A percentile compares a stretch with the other conserved stretches of the same genome.
Evolutionary conservation across 176 grass and related monocot species (phyloP).

Genomic region (Olyra latifolia): DNA sequence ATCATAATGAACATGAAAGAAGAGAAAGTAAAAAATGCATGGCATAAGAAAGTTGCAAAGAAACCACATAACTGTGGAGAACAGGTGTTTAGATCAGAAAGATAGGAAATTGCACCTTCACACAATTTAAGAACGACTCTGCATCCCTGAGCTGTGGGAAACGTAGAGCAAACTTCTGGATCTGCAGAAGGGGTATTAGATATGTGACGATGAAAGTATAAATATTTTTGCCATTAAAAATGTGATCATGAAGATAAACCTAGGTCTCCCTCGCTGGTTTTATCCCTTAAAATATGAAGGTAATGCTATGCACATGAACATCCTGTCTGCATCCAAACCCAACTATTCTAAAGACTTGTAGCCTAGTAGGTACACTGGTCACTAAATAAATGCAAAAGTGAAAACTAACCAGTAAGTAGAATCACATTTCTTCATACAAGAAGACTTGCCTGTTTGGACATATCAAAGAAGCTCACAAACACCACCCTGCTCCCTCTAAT

Average conservation of each 20-base stretch:
- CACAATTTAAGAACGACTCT: slow-evolving; percentile 70
- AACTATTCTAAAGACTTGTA: background rate
- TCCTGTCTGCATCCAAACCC: background rate
- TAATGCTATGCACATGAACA: background rate
- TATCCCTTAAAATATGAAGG: background rate
- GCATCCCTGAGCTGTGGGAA: slow-evolving; percentile 56
- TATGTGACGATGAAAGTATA: slow-evolving; percentile 1
- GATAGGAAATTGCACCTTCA: slow-evolving; percentile 47
- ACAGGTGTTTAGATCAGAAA: slow-evolving; percentile 6
- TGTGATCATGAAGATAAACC: background rate
- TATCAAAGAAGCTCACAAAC: slow-evolving; percentile 79
- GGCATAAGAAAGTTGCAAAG: background rate
- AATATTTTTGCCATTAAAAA: background rate
- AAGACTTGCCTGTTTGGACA: slow-evolving; percentile 59
- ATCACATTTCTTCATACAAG: slow-evolving; percentile 31
- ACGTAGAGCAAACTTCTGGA: slow-evolving; percentile 87
- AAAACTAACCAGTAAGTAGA: background rate
- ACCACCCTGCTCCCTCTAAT: slow-evolving; percentile 75
- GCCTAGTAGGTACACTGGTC: background rate
- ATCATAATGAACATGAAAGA: slow-evolving; percentile 7
- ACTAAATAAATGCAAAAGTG: slow-evolving; percentile 12
- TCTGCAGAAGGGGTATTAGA: slow-evolving; percentile 46
- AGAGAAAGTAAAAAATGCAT: slow-evolving; percentile 10
- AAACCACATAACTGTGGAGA: background rate
- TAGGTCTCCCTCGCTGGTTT: too few relatives aligned